Evolutionary conservation across 2,329 filamentous ascomycete species (phyloP), one percentile per base, ranked within the genome.

Genomic region (Stagonosporopsis rhizophila): DNA sequence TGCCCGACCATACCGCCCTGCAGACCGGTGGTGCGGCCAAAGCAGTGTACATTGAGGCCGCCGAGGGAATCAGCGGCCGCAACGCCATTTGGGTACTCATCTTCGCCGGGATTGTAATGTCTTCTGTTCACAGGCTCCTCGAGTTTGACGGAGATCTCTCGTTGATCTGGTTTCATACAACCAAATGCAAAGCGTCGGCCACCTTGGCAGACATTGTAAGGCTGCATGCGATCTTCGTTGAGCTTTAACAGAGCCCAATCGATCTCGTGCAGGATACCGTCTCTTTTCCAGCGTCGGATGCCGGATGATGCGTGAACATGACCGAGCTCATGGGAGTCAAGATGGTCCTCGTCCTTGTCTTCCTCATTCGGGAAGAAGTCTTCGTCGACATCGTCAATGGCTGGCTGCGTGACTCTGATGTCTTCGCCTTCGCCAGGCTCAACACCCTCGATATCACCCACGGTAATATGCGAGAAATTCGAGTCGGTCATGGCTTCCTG

Each of bases 211-310:
- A 85, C 77, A 66, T 97, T 97, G 56, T 86, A 83, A 0, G 84
- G 80, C 3, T 94, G 90, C 14, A 88, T 79, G 1, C 94, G 86
- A 11, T 88, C 83, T 4, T 88, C 81, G 11, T 89, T 81, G 61
- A 98, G 91, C 64, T 90, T 87, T 66, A 98, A 92, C 2, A 98
- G 80, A 0, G 93, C 92, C 94, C 94, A 98, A 75, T 98, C 94
- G 40, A 98, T 92, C 75, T 98, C 94, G 72, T 97, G 94, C 6
- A 91, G 81, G 22, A 96, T 79, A 4, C 89, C 87, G 58, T 89
- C 82, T 56, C 88, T 84, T 47, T 81, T 83, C 71, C 90, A 88
- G 27, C 94, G 87, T 4, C 92, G 87, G 56, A 98, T 89, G 6
- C 94, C 94, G 20, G 92, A 96, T 0, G 92, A 96, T 0, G 94